Conservation (phyloP, 139 green algal genomes). For the Chlamydomonas schloesseri region DNA sequence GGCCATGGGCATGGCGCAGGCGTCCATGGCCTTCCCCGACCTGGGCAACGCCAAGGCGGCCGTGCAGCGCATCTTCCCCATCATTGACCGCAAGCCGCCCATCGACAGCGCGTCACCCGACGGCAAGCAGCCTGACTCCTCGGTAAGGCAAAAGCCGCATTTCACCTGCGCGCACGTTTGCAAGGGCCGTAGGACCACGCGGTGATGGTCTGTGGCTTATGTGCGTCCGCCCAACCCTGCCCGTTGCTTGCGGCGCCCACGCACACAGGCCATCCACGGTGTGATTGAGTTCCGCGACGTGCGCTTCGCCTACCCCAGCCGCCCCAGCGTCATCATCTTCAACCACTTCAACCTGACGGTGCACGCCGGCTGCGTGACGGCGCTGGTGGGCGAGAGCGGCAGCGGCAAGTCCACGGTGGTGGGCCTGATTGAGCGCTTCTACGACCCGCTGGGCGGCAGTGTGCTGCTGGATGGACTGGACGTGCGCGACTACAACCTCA, state of each 20-base stretch:
- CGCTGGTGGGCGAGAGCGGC: constrained; percentile 93
- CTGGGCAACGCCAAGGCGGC: constrained; percentile 75
- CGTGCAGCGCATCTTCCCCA: constrained; percentile 77
- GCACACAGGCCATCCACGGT: constrained; percentile 48
- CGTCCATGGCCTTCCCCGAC: constrained; percentile 76
- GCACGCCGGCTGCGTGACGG: constrained; percentile 74
- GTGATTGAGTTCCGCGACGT: constrained; percentile 71
- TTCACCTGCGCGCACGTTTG: too few species aligned
- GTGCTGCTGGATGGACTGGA: constrained; percentile 91
- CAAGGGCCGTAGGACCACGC: too few species aligned
- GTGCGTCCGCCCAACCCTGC: background rate
- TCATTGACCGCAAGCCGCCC: constrained; percentile 80
- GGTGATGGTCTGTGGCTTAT: background rate
- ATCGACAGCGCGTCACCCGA: constrained; percentile 68
- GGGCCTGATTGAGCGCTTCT: constrained; percentile 90
- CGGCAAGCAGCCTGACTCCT: constrained; percentile 34
- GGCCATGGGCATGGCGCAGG: constrained; percentile 69
- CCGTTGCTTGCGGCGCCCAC: background rate
- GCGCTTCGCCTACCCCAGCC: constrained; percentile 80
- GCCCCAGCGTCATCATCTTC: constrained; percentile 74
- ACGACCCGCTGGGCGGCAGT: constrained; percentile 70
- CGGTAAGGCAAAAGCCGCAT: constrained; percentile 13
- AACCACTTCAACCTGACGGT: constrained; percentile 74
- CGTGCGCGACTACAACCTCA: constrained; percentile 80
- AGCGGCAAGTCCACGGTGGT: constrained; percentile 94